Evolutionary conservation across 345 rosid genomes (phyloP).

Genomic region (Populus deltoides): DNA sequence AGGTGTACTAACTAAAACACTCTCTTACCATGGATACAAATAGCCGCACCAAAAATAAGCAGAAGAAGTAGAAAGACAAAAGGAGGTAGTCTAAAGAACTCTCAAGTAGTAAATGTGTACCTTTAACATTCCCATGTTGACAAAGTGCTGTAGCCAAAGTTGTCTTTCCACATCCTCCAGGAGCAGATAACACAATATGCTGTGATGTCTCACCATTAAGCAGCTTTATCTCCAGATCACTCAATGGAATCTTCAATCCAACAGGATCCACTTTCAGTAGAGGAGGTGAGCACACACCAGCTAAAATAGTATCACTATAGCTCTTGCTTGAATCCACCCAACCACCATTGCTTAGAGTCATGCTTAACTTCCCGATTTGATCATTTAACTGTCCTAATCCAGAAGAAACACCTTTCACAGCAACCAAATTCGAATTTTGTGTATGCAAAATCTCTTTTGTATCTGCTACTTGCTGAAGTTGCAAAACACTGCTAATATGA

Average conservation of each 20-base stretch:
- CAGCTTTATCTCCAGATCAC: slow-evolving; percentile 16
- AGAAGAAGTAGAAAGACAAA: background rate
- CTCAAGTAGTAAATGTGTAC: background rate
- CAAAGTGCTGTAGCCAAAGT: slow-evolving; percentile 24
- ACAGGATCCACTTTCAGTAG: slow-evolving; percentile 15
- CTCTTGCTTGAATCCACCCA: slow-evolving; percentile 2
- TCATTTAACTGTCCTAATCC: background rate
- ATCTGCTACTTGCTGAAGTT: background rate
- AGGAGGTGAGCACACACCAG: slow-evolving; percentile 20
- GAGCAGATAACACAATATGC: slow-evolving; percentile 24
- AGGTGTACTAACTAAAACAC: background rate
- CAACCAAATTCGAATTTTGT: too few relatives aligned
- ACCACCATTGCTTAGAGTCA: background rate
- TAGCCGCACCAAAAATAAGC: background rate
- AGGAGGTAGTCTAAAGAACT: background rate
- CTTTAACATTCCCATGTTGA: slow-evolving; percentile 16
- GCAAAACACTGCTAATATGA: background rate
- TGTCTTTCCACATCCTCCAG: slow-evolving; percentile 31
- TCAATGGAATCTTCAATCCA: slow-evolving; percentile 24
- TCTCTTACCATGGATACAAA: background rate
- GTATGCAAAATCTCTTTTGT: slow-evolving; percentile 9
- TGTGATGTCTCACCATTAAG: background rate
- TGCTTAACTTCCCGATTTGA: background rate
- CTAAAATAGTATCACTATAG: background rate
- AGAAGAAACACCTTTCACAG: too few relatives aligned